Evolutionary conservation across 1,284 basidiomycete species (phyloP).

Genomic region (Cryptococcus wingfieldii): DNA sequence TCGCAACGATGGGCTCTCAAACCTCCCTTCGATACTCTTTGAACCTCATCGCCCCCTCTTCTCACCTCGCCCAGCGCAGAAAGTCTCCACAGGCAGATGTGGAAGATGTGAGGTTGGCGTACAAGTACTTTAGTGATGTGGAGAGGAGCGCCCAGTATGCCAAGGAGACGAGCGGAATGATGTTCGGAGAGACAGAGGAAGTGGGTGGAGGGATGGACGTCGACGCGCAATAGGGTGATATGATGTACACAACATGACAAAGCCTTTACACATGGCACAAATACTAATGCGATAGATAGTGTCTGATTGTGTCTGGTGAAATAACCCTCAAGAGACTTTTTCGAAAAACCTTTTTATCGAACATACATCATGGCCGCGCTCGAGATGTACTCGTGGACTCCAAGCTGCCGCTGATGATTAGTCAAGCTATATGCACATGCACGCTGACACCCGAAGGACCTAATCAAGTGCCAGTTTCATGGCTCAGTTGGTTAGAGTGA

Average conservation of each 20-base stretch:
- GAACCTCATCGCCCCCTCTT: slow-evolving; percentile 86
- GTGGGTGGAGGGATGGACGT: slow-evolving; percentile 14
- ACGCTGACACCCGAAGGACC: too few relatives aligned
- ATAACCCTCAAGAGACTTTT: too few relatives aligned
- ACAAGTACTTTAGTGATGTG: slow-evolving; percentile 91
- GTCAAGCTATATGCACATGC: too few relatives aligned
- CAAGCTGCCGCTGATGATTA: too few relatives aligned
- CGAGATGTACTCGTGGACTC: too few relatives aligned
- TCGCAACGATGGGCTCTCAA: slow-evolving; percentile 78
- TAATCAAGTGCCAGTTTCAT: too few relatives aligned
- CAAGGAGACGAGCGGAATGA: slow-evolving; percentile 68
- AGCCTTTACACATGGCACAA: too few relatives aligned
- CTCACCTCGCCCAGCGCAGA: slow-evolving; percentile 74
- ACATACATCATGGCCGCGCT: too few relatives aligned
- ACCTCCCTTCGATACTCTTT: slow-evolving; percentile 86
- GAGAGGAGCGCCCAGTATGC: slow-evolving; percentile 91
- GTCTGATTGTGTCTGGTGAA: too few relatives aligned
- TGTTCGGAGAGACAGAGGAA: slow-evolving; percentile 50
- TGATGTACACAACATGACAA: background rate
- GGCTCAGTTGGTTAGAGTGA: too few relatives aligned
- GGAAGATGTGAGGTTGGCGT: slow-evolving; percentile 76
- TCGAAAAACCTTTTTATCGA: too few relatives aligned
- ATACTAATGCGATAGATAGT: too few relatives aligned
- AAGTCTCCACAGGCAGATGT: slow-evolving; percentile 73
- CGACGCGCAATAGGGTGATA: slow-evolving; percentile 1